A percentile compares a stretch with the other conserved stretches of the same genome.
phyloP scores from a whole-genome alignment of 345 rosid genomes.

The Erucastrum elatum region DNA sequence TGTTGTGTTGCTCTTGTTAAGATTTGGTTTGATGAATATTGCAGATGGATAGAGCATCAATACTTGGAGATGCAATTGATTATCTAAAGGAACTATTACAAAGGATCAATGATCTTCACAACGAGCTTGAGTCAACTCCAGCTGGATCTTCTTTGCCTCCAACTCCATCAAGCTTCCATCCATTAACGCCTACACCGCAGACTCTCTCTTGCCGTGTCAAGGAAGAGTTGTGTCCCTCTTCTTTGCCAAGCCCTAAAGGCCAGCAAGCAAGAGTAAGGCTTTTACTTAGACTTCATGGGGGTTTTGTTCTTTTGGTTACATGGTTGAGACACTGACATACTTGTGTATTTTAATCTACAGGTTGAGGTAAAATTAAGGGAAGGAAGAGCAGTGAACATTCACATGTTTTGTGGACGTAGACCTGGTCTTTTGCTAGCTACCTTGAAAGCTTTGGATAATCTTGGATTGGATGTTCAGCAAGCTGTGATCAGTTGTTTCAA shows the following conservation, averaged over 20 bases:
- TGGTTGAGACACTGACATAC: neutral
- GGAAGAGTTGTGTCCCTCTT: conserved; percentile 75
- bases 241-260: conserved; percentile 73
- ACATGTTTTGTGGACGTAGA: conserved; percentile 91
- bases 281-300: neutral
- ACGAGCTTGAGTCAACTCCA: conserved; percentile 76
- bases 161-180: conserved; percentile 66
- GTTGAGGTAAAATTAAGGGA: conserved; percentile 93
- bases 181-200: conserved; percentile 84
- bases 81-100: conserved; percentile 93
- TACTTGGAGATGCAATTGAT: conserved; percentile 95
- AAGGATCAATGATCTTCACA: conserved; percentile 89
- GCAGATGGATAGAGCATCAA: conserved; percentile 98
- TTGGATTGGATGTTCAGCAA: conserved; percentile 92
- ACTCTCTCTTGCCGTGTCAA: conserved; percentile 70
- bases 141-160: conserved; percentile 59
- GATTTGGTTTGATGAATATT: conserved; percentile 15
- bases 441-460: conserved; percentile 88
- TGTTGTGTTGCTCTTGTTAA: neutral
- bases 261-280: conserved; percentile 75
- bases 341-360: conserved; percentile 32
- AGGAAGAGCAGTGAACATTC: conserved; percentile 97
- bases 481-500: conserved; percentile 96
- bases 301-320: neutral
- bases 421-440: conserved; percentile 89